Evolutionary conservation across 2,329 filamentous ascomycete species (phyloP), one percentile per base, ranked within the genome.

Genomic region (Cryphonectria japonica): DNA sequence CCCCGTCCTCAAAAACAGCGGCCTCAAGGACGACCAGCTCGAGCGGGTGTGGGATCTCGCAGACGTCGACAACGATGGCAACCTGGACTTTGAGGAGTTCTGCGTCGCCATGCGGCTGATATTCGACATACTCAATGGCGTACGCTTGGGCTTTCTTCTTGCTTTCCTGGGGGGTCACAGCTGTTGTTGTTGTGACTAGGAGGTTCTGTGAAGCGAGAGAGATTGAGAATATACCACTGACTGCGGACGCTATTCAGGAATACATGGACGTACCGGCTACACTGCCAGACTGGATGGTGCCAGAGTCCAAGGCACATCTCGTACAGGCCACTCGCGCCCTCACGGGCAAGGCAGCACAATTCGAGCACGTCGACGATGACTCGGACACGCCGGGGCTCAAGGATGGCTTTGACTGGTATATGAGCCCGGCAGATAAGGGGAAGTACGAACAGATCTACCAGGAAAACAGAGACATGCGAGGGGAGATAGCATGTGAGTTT

Each of bases 331-430:
- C 84, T 74, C 88, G 92, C 69, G 94, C 94, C 61, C 85, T 99
- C 74, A 92, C 91, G 19, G 92, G 92, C 73, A 91, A 91, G 75
- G 92, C 93, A 75, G 88, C 92, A 67, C 90, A 92, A 76, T 98
- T 98, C 80, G 95, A 97, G 81, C 88, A 90, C 73, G 89, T 97
- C 72, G 92, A 94, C 69, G 92, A 94, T 76, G 93, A 97, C 72
- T 89, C 91, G 74, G 95, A 97, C 76, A 90, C 91, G 4, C 89
- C 90, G 0, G 94, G 94, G 0, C 85, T 99, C 73, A 97, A 97
- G 80, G 94, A 98, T 81, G 95, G 95, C 16, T 99, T 99, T 81
- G 96, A 99, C 81, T 99, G 96, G 96, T 99, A 99, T 84, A 99
- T 99, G 94, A 94, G 90, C 72, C 96, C 96, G 0, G 82, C 85